phyloP scores from a whole-genome alignment of 2,329 filamentous ascomycete species.

The Microdochium nivale region DNA sequence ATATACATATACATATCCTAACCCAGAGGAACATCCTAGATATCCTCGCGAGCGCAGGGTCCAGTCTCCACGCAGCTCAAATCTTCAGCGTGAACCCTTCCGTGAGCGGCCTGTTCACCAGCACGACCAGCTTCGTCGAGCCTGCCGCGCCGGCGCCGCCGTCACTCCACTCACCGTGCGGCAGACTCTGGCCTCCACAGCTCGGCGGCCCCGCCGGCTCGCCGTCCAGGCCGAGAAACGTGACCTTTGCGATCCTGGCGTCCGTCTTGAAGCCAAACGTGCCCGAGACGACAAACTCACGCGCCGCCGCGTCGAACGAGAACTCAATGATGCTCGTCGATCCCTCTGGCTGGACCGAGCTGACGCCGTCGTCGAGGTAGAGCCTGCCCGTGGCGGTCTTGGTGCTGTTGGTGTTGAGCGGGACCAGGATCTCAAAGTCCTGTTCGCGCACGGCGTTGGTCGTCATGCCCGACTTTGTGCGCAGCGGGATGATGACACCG shows the following conservation, averaged over 20 bases:
- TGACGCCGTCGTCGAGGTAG: conserved; percentile 73
- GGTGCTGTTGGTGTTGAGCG: conserved; percentile 47
- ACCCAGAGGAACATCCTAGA: too few species aligned
- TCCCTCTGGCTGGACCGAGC: conserved; percentile 42
- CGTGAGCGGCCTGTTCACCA: conserved; percentile 13
- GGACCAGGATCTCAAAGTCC: conserved; percentile 64
- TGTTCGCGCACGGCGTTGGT: conserved; percentile 54
- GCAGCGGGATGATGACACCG: conserved; percentile 55
- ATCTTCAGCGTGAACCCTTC: conserved; percentile 15
- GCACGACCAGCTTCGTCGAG: conserved; percentile 8
- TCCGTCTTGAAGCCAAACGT: conserved; percentile 41
- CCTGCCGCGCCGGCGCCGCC: conserved; percentile 5
- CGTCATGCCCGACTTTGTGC: conserved; percentile 48
- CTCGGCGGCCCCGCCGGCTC: background rate
- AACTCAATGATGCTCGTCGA: conserved; percentile 41
- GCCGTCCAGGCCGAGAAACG: conserved; percentile 31
- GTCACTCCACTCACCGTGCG: conserved; percentile 1
- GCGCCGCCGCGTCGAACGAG: conserved; percentile 46
- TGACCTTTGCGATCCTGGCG: conserved; percentile 37
- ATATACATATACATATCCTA: too few species aligned
- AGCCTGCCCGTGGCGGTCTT: conserved; percentile 53
- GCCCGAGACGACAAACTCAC: conserved; percentile 41
- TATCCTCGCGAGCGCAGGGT: too few species aligned
- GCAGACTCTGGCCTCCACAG: background rate
- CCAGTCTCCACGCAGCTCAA: conserved; percentile 16